Percentiles rank a stretch among this genome's conserved stretches.
Evolutionary conservation across 2,329 filamentous ascomycete genomes (phyloP).

Genomic region (Aspergillus sp.): DNA sequence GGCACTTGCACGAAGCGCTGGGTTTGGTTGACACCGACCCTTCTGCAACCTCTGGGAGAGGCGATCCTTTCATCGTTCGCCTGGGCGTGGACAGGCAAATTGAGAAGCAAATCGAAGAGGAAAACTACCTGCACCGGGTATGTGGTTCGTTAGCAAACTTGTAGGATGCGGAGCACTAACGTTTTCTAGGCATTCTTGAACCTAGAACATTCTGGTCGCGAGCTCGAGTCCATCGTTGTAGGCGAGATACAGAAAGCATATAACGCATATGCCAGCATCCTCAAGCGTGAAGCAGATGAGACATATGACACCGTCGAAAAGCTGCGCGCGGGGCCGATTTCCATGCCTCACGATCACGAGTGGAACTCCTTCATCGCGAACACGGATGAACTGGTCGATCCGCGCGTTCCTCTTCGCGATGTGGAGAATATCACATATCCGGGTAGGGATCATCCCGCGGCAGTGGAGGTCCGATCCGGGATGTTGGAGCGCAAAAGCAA

Average conservation of each 20-base stretch:
- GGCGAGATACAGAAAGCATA: conserved; percentile 98
- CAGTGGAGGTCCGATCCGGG: conserved; percentile 81
- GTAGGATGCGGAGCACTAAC: conserved; percentile 23
- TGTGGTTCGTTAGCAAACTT: conserved; percentile 33
- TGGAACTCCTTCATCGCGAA: conserved; percentile 80
- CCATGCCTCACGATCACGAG: conserved; percentile 93
- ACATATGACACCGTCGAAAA: conserved; percentile 76
- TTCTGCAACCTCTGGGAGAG: conserved; percentile 74
- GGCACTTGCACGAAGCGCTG: conserved; percentile 76
- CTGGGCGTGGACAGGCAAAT: conserved; percentile 85
- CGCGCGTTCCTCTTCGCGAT: conserved; percentile 73
- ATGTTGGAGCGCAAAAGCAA: conserved; percentile 98
- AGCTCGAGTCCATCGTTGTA: conserved; percentile 94
- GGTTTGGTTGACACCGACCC: conserved; percentile 78
- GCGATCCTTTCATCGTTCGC: conserved; percentile 86
- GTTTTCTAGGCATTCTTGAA: conserved; percentile 78
- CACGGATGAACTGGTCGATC: conserved; percentile 85
- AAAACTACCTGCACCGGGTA: conserved; percentile 93
- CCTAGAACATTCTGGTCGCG: conserved; percentile 87
- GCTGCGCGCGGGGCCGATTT: conserved; percentile 78
- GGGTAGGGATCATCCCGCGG: conserved; percentile 81
- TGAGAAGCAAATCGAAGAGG: conserved; percentile 90
- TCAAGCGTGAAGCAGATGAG: conserved; percentile 87
- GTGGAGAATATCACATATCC: conserved; percentile 86
- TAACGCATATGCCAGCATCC: conserved; percentile 85